phyloP scores from a whole-genome alignment of 441 rosid genomes.

The Pelargonium citronellum region DNA sequence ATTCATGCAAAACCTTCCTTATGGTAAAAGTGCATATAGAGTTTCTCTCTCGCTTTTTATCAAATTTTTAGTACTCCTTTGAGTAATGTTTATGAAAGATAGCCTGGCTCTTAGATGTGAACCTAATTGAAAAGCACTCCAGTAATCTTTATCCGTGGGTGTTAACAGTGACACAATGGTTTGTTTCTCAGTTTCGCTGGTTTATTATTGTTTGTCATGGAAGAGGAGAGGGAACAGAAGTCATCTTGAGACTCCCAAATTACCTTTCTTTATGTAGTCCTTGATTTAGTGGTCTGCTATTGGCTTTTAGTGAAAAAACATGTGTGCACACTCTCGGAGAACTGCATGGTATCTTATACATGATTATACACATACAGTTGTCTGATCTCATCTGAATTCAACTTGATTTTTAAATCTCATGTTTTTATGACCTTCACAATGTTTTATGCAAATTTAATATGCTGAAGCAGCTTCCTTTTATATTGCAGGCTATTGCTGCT shows the following conservation, averaged over 20 bases:
- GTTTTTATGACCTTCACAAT: neutral
- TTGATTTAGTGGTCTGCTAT: neutral
- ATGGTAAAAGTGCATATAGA: neutral
- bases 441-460: constrained; percentile 6
- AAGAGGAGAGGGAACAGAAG: neutral
- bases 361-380: neutral
- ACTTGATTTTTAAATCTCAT: neutral
- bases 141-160: neutral
- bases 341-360: neutral
- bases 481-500: constrained; percentile 76
- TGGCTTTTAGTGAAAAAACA: neutral
- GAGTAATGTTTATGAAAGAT: neutral
- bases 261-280: neutral
- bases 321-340: neutral
- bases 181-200: too few species aligned
- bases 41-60: neutral
- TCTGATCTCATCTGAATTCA: neutral
- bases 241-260: neutral
- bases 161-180: neutral
- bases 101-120: neutral
- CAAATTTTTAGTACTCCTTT: neutral
- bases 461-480: constrained; percentile 21
- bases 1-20: neutral
- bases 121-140: neutral
- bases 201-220: too few species aligned